phyloP scores from a whole-genome alignment of 2,329 filamentous ascomycete genomes.

The Ophiocordyceps camponoti-floridani region DNA sequence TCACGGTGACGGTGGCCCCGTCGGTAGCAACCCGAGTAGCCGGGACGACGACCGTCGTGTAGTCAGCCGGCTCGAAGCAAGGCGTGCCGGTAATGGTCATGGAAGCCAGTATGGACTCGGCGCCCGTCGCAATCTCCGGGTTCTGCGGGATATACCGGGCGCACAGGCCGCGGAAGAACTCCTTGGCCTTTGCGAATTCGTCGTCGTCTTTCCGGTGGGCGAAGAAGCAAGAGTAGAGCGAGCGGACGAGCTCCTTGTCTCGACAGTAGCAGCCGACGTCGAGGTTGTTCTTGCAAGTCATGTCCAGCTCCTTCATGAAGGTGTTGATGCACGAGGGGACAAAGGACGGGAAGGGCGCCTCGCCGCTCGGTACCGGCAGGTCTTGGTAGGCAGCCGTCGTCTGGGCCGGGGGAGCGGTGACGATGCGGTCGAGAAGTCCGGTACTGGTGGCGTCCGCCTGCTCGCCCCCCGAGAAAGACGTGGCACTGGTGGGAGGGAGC shows the following conservation, averaged over 20 bases:
- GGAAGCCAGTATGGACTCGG: conserved; percentile 45
- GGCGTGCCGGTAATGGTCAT: conserved; percentile 35
- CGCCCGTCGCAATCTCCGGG: conserved; percentile 68
- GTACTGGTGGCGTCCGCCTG: too few relatives aligned
- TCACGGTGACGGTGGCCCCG: background rate
- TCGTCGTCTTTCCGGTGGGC: conserved; percentile 51
- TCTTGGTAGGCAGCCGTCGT: conserved; percentile 1
- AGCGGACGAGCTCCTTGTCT: conserved; percentile 53
- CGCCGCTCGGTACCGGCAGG: conserved; percentile 8
- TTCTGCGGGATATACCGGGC: conserved; percentile 55
- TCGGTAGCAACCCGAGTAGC: background rate
- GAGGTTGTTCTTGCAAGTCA: conserved; percentile 64
- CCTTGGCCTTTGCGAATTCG: conserved; percentile 52
- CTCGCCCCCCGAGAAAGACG: too few relatives aligned
- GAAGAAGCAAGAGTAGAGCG: conserved; percentile 66
- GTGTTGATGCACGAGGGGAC: conserved; percentile 86
- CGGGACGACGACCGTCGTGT: conserved; percentile 27
- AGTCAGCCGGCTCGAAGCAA: conserved; percentile 27
- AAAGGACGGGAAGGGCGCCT: conserved; percentile 45
- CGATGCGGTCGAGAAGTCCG: too few relatives aligned
- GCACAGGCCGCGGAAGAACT: conserved; percentile 86
- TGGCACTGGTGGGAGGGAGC: too few relatives aligned
- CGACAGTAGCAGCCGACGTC: conserved; percentile 80
- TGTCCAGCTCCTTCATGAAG: conserved; percentile 49
- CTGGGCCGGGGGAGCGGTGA: conserved; percentile 10